These are phyloP conservation scores for Datura wrightii DNA, from an alignment of 257 asterid species.

Conservation along the genomic window DNA sequence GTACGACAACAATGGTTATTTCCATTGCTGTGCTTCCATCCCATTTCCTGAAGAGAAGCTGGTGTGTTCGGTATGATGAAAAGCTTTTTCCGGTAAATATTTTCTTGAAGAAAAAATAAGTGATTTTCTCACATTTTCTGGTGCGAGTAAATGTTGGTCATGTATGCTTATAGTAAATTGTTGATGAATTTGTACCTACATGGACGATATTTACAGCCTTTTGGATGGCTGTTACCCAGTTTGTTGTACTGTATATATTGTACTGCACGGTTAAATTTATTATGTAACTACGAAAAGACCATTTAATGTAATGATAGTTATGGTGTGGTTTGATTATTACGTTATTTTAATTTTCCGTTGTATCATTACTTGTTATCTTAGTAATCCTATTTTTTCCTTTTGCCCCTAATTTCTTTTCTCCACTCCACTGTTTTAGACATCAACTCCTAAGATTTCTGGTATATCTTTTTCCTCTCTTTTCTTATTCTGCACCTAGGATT, in stretches of 20 bases:
- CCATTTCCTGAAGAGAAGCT: constrained; percentile 62
- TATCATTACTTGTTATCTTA: background rate
- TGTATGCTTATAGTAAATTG: background rate
- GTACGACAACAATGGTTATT: constrained; percentile 73
- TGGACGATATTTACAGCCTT: background rate
- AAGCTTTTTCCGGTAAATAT: background rate
- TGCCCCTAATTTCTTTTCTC: no score
- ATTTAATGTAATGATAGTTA: background rate
- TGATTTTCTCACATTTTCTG: background rate
- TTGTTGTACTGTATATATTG: background rate
- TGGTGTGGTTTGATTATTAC: background rate
- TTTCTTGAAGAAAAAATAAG: constrained; percentile 10
- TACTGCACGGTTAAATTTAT: background rate
- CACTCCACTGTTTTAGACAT: no score
- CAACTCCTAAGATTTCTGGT: no score
- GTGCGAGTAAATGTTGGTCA: background rate
- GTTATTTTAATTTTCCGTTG: background rate
- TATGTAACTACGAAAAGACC: background rate
- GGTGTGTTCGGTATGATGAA: constrained; percentile 34
- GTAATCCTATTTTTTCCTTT: no score
- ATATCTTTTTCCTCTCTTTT: no score
- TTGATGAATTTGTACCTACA: background rate
- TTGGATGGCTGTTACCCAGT: background rate
- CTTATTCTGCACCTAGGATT: no score
- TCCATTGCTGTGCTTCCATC: constrained; percentile 87